A percentile compares a stretch with the other conserved stretches of the same genome.
Evolutionary conservation across 768 basidiomycete species (phyloP).

Genomic region (Suillus subalutaceus): DNA sequence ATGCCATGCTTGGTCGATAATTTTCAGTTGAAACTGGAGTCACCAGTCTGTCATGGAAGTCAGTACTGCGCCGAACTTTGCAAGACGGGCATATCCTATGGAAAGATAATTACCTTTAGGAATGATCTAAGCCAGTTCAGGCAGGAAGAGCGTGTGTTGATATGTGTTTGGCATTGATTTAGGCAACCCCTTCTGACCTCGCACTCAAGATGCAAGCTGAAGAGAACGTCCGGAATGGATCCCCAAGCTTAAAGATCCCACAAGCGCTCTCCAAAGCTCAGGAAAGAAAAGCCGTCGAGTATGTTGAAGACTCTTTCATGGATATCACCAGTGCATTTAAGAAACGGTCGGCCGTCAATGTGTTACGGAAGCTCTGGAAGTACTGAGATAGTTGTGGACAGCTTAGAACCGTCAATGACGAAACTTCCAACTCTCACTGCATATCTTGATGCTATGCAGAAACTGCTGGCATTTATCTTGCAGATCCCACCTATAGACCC

Average conservation of each 20-base stretch:
- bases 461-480: constrained; percentile 61
- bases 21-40: not conserved
- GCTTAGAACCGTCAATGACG: constrained; percentile 41
- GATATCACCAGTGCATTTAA: constrained; percentile 70
- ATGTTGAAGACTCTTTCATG: constrained; percentile 66
- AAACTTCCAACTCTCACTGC: constrained; percentile 56
- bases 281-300: constrained; percentile 65
- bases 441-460: constrained; percentile 62
- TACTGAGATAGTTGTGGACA: constrained; percentile 14
- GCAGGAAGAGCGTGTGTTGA: constrained; percentile 18
- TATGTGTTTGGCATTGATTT: constrained; percentile 17
- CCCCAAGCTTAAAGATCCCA: not conserved
- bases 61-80: not conserved
- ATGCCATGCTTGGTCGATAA: constrained; percentile 17
- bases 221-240: constrained; percentile 5
- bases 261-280: constrained; percentile 53
- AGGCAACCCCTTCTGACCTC: constrained; percentile 6
- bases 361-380: not conserved
- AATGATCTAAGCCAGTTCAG: not conserved
- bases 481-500: constrained; percentile 78
- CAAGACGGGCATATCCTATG: not conserved
- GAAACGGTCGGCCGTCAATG: constrained; percentile 61
- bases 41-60: constrained; percentile 3
- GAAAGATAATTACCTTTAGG: not conserved
- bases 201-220: constrained; percentile 6